Conservation (phyloP, 768 basidiomycete species). For the Artomyces pyxidatus region DNA sequence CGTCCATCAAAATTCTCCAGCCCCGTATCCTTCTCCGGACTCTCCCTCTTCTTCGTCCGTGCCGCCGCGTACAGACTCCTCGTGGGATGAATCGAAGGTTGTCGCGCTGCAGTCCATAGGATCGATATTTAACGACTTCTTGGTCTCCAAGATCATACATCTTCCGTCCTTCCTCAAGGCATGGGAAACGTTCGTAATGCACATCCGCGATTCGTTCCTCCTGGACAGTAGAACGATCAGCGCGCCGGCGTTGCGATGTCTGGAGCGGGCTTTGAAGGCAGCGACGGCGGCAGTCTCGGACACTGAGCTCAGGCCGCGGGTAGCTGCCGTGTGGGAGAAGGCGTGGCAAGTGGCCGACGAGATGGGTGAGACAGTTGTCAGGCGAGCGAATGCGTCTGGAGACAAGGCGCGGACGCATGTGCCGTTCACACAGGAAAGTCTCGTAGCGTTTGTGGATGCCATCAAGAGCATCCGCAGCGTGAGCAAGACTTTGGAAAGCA, state of each 20-base stretch:
- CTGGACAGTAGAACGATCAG: slow-evolving; percentile 58
- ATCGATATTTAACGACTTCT: slow-evolving; percentile 75
- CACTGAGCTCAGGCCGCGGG: slow-evolving; percentile 26
- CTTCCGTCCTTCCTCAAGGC: slow-evolving; percentile 62
- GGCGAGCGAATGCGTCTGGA: slow-evolving; percentile 15
- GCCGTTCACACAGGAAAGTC: slow-evolving; percentile 76
- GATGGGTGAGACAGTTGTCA: slow-evolving; percentile 49
- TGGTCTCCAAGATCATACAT: slow-evolving; percentile 62
- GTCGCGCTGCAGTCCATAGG: slow-evolving; percentile 81
- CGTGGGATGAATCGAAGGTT: slow-evolving; percentile 86
- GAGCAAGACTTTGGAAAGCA: slow-evolving; percentile 36
- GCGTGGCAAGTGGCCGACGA: slow-evolving; percentile 66
- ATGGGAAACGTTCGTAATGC: slow-evolving; percentile 67
- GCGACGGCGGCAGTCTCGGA: slow-evolving; percentile 26
- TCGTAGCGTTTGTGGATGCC: slow-evolving; percentile 69
- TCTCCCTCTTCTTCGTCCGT: slow-evolving; percentile 13
- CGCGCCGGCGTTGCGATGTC: slow-evolving; percentile 75
- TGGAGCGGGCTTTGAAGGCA: slow-evolving; percentile 72
- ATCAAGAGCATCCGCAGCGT: slow-evolving; percentile 46
- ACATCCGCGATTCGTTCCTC: slow-evolving; percentile 64
- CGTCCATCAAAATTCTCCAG: slow-evolving; percentile 32
- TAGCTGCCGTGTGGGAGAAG: slow-evolving; percentile 44
- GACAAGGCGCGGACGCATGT: slow-evolving; percentile 2
- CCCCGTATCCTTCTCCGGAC: slow-evolving; percentile 5
- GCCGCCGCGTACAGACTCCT: slow-evolving; percentile 25